Evolutionary conservation across 2,329 filamentous ascomycete genomes (phyloP).

Genomic region (Pseudocercospora ulei): DNA sequence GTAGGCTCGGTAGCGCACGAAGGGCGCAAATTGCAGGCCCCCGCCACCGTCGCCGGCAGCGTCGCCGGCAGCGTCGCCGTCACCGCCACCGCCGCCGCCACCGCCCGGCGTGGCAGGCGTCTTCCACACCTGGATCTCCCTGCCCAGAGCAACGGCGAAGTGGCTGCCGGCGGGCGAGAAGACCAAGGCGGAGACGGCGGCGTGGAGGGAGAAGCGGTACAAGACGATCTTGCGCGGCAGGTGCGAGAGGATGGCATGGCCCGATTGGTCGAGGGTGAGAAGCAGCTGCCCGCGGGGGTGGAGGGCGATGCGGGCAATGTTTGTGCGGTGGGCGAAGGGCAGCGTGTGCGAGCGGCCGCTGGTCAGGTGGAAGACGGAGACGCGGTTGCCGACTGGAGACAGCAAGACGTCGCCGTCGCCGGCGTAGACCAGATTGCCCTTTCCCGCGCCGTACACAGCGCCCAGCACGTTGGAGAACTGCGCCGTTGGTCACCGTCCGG

Average conservation of each 20-base stretch:
- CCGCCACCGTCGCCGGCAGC: slow-evolving; percentile 53
- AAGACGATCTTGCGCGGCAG: slow-evolving; percentile 74
- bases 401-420: slow-evolving; percentile 92
- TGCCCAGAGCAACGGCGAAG: slow-evolving; percentile 79
- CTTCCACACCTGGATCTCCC: slow-evolving; percentile 90
- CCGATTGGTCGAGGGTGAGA: slow-evolving; percentile 87
- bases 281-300: slow-evolving; percentile 85
- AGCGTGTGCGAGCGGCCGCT: slow-evolving; percentile 86
- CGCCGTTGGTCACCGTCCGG: slow-evolving; percentile 20
- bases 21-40: slow-evolving; percentile 88
- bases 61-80: slow-evolving; percentile 46
- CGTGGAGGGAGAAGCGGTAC: slow-evolving; percentile 91
- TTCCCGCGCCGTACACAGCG: slow-evolving; percentile 87
- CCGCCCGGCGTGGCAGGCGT: slow-evolving; percentile 69
- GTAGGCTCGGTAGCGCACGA: slow-evolving; percentile 77
- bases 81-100: slow-evolving; percentile 41
- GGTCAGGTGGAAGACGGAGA: slow-evolving; percentile 90
- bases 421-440: slow-evolving; percentile 93
- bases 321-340: slow-evolving; percentile 84
- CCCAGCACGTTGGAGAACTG: slow-evolving; percentile 97
- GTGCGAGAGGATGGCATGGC: slow-evolving; percentile 85
- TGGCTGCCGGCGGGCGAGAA: slow-evolving; percentile 86
- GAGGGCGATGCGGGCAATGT: slow-evolving; percentile 79
- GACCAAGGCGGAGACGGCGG: slow-evolving; percentile 68
- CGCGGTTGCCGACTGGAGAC: slow-evolving; percentile 90